Base-by-base conservation (phyloP, 139 green algal genomes). In the Desmodesmus armatus region DNA sequence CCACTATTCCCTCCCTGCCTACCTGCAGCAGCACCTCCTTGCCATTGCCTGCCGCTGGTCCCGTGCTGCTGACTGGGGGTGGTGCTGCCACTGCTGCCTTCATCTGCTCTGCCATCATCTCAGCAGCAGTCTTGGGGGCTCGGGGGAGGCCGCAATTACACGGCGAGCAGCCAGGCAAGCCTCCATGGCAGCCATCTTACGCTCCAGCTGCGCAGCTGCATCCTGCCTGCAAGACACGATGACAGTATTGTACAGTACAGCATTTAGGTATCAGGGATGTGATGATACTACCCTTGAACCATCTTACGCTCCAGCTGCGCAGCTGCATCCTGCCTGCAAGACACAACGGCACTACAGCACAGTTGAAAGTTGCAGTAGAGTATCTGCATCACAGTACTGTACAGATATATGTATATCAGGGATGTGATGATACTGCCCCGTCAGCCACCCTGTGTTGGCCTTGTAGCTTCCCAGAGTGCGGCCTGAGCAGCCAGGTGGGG, bases 21-120 rank as follows among this genome's bases (percentile, higher is more conserved):
- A 92, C 91, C 90, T 98, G 96, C 79, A 99, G 88, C 77, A 99
- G 94, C 91, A 99, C 96, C 90, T 99, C 96, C 73, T 94, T 92
- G 3, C 97, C 97, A 44, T 88, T 95, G 76, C 97, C 97, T 2
- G 91, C 88, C 9, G 93, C 93, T 35, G 94, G 92, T 4, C 93
- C 92, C 44, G 91, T 92, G 40, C 87, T 90, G 60, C 82, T 93
- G 25, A 83, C 80, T 19, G 31, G 49, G 21, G 80, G 78, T 39
- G 84, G 83, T 21, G 67, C 70, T 27, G 62, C 40, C 13, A 73
- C 71, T 5, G 87, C 72, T 67, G 85, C 85, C 83, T 89, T 91
- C 76, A 94, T 89, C 79, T 86, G 86, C 67, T 88, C 89, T 73
- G 89, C 79, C 70, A 92, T 47, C 80, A 87, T 69, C 51, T 90